phyloP scores from a whole-genome alignment of 2,329 filamentous ascomycete genomes.

The Fusarium buxicola region DNA sequence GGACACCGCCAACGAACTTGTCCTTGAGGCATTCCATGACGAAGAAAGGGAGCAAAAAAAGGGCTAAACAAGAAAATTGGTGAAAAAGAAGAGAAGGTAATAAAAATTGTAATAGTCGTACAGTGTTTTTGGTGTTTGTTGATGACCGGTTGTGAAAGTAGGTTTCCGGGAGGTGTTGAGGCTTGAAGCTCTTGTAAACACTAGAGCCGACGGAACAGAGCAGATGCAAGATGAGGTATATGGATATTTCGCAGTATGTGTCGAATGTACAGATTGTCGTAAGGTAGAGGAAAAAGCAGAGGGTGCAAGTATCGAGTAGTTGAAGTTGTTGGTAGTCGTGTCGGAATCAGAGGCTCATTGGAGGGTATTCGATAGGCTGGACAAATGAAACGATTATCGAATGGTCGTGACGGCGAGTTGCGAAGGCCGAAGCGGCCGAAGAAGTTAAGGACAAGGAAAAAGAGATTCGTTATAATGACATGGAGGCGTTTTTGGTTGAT shows the following conservation, averaged over 20 bases:
- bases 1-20: slow-evolving; percentile 80
- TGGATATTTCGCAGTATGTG: slow-evolving; percentile 39
- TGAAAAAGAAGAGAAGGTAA: slow-evolving; percentile 33
- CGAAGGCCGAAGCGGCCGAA: slow-evolving; percentile 47
- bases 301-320: slow-evolving; percentile 39
- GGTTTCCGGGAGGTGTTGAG: slow-evolving; percentile 15
- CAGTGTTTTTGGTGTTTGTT: slow-evolving; percentile 43
- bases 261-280: slow-evolving; percentile 52
- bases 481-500: slow-evolving; percentile 51
- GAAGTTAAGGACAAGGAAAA: slow-evolving; percentile 50
- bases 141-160: slow-evolving; percentile 31
- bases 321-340: slow-evolving; percentile 47
- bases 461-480: slow-evolving; percentile 59
- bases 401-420: slow-evolving; percentile 48
- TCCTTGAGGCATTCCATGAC: slow-evolving; percentile 87
- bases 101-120: slow-evolving; percentile 47
- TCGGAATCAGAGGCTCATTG: slow-evolving; percentile 58
- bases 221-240: slow-evolving; percentile 23
- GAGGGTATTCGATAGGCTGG: slow-evolving; percentile 49
- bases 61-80: slow-evolving; percentile 29
- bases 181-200: slow-evolving; percentile 30
- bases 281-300: slow-evolving; percentile 39
- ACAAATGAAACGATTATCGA: slow-evolving; percentile 54
- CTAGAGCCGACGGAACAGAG: slow-evolving; percentile 28
- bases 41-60: slow-evolving; percentile 28